A percentile compares a stretch with the other conserved stretches of the same genome.
These are phyloP conservation scores for Orbilia javanica DNA, from an alignment of 2,329 filamentous ascomycete genomes.

Conservation along the genomic window DNA sequence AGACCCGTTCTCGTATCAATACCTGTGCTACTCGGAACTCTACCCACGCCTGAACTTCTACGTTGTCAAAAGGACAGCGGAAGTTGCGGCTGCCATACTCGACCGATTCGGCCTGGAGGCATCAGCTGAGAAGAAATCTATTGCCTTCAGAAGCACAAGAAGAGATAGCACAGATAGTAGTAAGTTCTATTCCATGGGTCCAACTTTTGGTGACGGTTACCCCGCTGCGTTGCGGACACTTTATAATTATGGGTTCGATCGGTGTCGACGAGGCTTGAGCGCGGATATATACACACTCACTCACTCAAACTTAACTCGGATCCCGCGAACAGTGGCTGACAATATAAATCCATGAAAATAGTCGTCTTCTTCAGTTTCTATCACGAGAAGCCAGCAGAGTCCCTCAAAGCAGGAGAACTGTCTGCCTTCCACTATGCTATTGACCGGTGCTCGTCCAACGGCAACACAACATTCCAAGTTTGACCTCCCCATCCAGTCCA, in stretches of 20 bases:
- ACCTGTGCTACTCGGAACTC: conserved; percentile 43
- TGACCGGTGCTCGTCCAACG: conserved; percentile 33
- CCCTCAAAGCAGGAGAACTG: conserved; percentile 34
- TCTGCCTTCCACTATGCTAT: conserved; percentile 33
- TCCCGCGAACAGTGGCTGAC: background rate
- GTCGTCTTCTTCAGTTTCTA: conserved; percentile 52
- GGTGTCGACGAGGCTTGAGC: background rate
- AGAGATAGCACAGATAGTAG: conserved; percentile 22
- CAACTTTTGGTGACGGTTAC: background rate
- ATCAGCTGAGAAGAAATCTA: conserved; percentile 22
- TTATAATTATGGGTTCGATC: too few relatives aligned
- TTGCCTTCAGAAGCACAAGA: conserved; percentile 35
- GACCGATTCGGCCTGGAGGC: conserved; percentile 31
- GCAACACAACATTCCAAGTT: conserved; percentile 41
- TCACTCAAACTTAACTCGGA: too few relatives aligned
- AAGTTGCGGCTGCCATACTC: conserved; percentile 33
- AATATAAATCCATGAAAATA: background rate
- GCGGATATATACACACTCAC: background rate
- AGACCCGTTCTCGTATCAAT: conserved; percentile 44
- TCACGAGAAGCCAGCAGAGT: conserved; percentile 36
- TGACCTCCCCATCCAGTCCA: conserved; percentile 27
- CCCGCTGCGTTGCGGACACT: conserved; percentile 1
- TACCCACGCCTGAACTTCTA: conserved; percentile 52
- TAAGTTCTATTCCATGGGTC: background rate
- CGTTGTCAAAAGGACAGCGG: conserved; percentile 25